Base-by-base conservation (phyloP, 1,139 yeast genomes). In the Pichia sp. region DNA sequence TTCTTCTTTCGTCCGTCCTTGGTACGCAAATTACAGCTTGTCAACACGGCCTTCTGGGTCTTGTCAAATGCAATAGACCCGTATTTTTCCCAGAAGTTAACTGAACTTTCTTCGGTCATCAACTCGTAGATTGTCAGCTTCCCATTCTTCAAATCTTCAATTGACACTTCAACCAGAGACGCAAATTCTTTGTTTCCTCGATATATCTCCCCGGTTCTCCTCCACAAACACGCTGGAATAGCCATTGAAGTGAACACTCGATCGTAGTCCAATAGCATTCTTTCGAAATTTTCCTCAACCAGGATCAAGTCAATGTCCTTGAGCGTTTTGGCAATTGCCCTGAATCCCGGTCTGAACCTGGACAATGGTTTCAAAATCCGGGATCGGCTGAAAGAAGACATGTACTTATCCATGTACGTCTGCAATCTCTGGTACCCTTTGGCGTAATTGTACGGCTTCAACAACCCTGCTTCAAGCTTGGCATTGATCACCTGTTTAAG, bases 161-260 rank as follows among this genome's bases (percentile, higher is more conserved):
- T 87, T 39, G 81, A 77, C 10, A 87, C 95, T n/a, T 90, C 96
- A 1, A 90, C 97, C 51, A 92, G 66, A 3, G 94, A 85, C 0
- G 97, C 98, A 73, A 92, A 92, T 62, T 92, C 97, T 62, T 90
- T 88, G 63, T 92, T 92, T 1, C 97, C 97, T 51, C 97, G 69
- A 58, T 87, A 92, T 4, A 92, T 90, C 57, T 92, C 97, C 2
- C 98, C 98, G 0, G 98, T 90, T 55, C 98, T 81, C 57, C 97
- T 72, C 97, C 98, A 92, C 36, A 92, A 71, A 65, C 97, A 90
- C 0, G 97, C 97, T 0, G 98, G 98, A 46, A 92, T 88, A 7
- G 97, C 96, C 96, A 90, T 88, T 5, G 95, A 84, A 0, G 97
- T 88, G 64, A 92, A 92, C 3, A 92, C 97, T 40, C 98, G 74